phyloP scores from a whole-genome alignment of 306 rosid species.

The Macrotyloma uniflorum region DNA sequence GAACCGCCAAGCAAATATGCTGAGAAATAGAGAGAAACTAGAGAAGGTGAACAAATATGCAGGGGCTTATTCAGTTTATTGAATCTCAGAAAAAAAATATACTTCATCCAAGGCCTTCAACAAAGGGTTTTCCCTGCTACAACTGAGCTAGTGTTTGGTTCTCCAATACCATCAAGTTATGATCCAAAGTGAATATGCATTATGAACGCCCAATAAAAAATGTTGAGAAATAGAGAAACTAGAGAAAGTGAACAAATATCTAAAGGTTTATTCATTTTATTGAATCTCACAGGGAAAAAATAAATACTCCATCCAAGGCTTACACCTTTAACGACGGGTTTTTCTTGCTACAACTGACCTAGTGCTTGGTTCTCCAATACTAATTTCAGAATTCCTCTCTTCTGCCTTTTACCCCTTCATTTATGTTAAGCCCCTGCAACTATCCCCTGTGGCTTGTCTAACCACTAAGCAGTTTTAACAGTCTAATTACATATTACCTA shows the following conservation, averaged over 20 bases:
- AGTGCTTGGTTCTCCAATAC: background rate
- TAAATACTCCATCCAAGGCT: background rate
- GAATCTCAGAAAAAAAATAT: background rate
- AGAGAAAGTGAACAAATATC: too few relatives aligned
- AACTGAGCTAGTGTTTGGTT: background rate
- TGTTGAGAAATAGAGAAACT: too few relatives aligned
- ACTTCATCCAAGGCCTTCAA: background rate
- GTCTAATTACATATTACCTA: background rate
- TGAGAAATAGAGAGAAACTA: background rate
- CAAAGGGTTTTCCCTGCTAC: background rate
- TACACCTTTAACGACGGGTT: background rate
- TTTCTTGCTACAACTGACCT: background rate
- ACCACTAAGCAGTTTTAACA: constrained; percentile 9
- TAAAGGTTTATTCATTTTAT: too few relatives aligned
- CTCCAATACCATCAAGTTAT: background rate
- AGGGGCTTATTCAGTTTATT: background rate
- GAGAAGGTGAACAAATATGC: background rate
- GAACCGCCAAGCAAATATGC: constrained; percentile 2
- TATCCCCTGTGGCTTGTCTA: background rate
- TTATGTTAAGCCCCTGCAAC: background rate
- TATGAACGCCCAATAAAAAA: too few relatives aligned
- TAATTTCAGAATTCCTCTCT: background rate
- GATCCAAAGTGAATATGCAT: too few relatives aligned
- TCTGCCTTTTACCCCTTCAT: background rate
- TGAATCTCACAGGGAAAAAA: background rate